These are phyloP conservation scores for Beta corolliflora DNA, from an alignment of 179 eudicot genomes.

Conservation along the genomic window DNA sequence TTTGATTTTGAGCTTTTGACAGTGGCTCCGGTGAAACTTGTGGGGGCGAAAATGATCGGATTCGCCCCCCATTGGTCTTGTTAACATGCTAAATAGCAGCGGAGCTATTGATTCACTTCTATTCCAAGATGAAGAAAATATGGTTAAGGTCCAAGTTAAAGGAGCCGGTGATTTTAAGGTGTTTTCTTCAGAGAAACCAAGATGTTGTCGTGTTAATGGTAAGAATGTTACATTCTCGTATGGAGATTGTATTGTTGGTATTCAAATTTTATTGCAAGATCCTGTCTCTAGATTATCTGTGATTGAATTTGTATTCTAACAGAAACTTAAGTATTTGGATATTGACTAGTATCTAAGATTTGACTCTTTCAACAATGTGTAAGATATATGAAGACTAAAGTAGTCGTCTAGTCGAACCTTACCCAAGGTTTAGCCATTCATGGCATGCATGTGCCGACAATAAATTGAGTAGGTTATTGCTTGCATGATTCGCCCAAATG, in stretches of 20 bases:
- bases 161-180: conserved; percentile 72
- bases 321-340: background rate
- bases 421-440: no score
- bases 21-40: conserved; percentile 51
- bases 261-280: conserved; percentile 21
- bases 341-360: background rate
- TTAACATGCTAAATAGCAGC: conserved; percentile 80
- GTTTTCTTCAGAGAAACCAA: conserved; percentile 63
- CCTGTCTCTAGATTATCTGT: background rate
- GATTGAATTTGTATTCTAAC: background rate
- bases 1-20: conserved; percentile 72
- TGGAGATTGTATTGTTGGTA: conserved; percentile 47
- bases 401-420: no score
- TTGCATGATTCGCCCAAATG: no score
- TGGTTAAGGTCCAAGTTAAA: conserved; percentile 55
- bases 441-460: no score
- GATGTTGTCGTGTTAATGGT: conserved; percentile 48
- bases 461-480: no score
- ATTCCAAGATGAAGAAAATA: conserved; percentile 27
- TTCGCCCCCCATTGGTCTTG: conserved; percentile 82
- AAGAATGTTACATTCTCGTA: conserved; percentile 45
- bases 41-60: conserved; percentile 38
- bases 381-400: background rate
- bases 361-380: background rate
- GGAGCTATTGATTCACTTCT: conserved; percentile 63